Evolutionary conservation across 108 stramenopile genomes (phyloP), one percentile per base, ranked within the genome.

Genomic region (Cyclotella kingstonii): DNA sequence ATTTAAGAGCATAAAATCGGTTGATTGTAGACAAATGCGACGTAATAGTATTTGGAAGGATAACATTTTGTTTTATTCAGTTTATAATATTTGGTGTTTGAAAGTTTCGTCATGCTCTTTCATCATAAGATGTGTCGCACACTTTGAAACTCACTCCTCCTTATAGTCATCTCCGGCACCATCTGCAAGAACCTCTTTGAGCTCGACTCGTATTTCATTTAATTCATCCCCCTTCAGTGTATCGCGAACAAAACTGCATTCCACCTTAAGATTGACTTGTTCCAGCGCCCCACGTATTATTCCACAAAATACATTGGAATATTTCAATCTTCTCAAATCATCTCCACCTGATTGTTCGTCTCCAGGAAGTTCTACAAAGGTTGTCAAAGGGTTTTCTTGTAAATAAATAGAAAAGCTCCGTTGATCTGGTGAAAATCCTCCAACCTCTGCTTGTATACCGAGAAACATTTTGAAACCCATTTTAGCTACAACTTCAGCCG

Each of bases 391-490:
- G 80, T 98, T 98, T 25, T 97, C 94, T 28, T 78, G 65, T 29
- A 98, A 73, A 29, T 83, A 63, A 29, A 98, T 73, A 25, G 80
- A 80, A 63, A 91, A 98, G 15, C 75, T 68, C 3, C 77, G 73
- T 17, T 81, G 81, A 21, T 87, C 75, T 45, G 66, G 73, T 31
- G 82, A 83, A 68, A 85, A 86, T 35, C 65, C 70, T n/a, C 62
- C 63, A 17, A 95, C 94, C 17, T 97, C 96, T 36, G 76, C 84
- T 4, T 63, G 76, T 6, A 96, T 76, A 6, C 96, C 96, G 34
- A 98, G 69, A 53, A 98, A 97, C 98, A 98, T 97, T 61, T 87
- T 84, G 55, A 97, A 95, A n/a, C 90, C 96, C 14, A 90, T 90
- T 61, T 89, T 90, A 23, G 90, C 81, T 51, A 98, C 66, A 6